Evolutionary conservation across 2,329 filamentous ascomycete genomes (phyloP).

Genomic region (Pseudocercospora fuligena): DNA sequence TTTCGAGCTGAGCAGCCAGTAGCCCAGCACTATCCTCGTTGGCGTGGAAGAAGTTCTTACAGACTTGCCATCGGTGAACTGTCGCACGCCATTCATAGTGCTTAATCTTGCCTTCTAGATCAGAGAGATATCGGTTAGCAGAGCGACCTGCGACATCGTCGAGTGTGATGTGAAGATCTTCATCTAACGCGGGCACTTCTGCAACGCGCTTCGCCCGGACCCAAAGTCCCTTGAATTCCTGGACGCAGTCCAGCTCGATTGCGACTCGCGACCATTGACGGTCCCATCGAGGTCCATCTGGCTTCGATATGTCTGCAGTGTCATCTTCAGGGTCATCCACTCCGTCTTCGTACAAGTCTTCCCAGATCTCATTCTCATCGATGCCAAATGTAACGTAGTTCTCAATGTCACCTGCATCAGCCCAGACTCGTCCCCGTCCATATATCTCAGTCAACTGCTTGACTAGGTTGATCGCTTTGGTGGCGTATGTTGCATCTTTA

Average conservation of each 20-base stretch:
- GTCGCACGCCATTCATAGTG: background rate
- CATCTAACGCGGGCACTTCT: background rate
- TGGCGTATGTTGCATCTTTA: background rate
- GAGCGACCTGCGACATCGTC: background rate
- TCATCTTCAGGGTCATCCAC: background rate
- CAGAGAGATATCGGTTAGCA: background rate
- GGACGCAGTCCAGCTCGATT: background rate
- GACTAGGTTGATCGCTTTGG: background rate
- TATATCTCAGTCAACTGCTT: background rate
- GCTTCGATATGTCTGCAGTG: background rate
- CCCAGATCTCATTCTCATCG: conserved; percentile 7
- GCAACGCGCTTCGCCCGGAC: background rate
- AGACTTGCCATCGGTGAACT: background rate
- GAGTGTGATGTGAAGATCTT: background rate
- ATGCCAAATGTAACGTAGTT: conserved; percentile 9
- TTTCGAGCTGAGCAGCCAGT: background rate
- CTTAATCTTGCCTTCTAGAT: background rate
- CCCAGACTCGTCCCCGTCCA: background rate
- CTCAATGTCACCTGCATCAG: conserved; percentile 4
- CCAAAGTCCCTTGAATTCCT: background rate
- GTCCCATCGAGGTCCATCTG: conserved; percentile 1
- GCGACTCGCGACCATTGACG: background rate
- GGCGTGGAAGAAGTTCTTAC: background rate
- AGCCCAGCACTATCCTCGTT: background rate
- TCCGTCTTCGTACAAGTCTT: background rate